A percentile compares a stretch with the other conserved stretches of the same genome.
Evolutionary conservation across 2,329 filamentous ascomycete genomes (phyloP).

Genomic region (Ophidiomyces ophidiicola): DNA sequence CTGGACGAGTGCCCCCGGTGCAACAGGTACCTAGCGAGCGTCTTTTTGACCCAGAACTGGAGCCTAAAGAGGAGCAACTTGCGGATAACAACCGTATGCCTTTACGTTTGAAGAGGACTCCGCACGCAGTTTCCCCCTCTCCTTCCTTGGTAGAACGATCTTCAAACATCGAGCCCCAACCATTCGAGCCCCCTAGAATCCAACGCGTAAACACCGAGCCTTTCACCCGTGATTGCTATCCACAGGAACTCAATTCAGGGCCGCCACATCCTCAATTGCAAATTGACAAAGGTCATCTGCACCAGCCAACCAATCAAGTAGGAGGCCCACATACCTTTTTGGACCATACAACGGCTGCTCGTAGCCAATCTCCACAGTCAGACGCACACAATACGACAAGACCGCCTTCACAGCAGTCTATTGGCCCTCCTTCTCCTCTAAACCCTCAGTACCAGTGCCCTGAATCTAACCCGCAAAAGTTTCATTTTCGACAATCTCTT

Average conservation of each 20-base stretch:
- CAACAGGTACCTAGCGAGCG: slow-evolving; percentile 6
- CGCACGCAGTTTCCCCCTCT: slow-evolving; percentile 14
- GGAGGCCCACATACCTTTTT: slow-evolving; percentile 15
- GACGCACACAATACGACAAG: slow-evolving; percentile 21
- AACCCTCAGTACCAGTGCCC: slow-evolving; percentile 14
- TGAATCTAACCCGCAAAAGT: slow-evolving; percentile 18
- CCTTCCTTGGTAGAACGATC: slow-evolving; percentile 15
- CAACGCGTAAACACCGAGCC: slow-evolving; percentile 18
- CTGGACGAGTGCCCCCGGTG: slow-evolving; percentile 11
- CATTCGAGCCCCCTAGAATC: slow-evolving; percentile 14
- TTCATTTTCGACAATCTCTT: slow-evolving; percentile 15
- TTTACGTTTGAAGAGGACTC: slow-evolving; percentile 11
- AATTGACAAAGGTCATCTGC: slow-evolving; percentile 20
- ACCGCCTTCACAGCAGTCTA: slow-evolving; percentile 27
- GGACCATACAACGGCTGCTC: slow-evolving; percentile 15
- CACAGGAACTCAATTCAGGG: slow-evolving; percentile 14
- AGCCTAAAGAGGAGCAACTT: slow-evolving; percentile 9
- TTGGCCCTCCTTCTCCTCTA: slow-evolving; percentile 27
- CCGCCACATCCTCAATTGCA: slow-evolving; percentile 16
- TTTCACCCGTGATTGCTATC: slow-evolving; percentile 15
- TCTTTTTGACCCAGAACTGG: slow-evolving; percentile 11
- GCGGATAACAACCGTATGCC: slow-evolving; percentile 12
- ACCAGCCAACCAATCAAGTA: slow-evolving; percentile 19
- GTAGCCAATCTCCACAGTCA: slow-evolving; percentile 15
- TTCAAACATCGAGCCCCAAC: slow-evolving; percentile 15